Evolutionary conservation across 805 yeast species (phyloP).

Genomic region (Kodamaea hsintzibuensis): DNA sequence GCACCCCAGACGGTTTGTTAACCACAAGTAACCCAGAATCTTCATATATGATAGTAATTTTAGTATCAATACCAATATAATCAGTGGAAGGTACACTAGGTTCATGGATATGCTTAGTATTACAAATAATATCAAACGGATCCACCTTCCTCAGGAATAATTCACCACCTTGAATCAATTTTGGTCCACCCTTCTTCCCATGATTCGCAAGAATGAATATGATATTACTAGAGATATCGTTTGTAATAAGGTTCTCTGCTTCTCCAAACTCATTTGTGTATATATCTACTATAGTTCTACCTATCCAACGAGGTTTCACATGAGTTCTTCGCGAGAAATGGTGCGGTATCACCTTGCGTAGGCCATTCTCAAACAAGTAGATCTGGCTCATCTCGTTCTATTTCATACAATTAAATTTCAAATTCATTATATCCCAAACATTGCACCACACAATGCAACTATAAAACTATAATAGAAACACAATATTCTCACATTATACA

Average conservation of each 20-base stretch:
- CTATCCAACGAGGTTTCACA: constrained; percentile 42
- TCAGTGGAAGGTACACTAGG: constrained; percentile 33
- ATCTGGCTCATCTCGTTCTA: neutral
- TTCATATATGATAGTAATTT: constrained; percentile 31
- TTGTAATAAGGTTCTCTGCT: constrained; percentile 18
- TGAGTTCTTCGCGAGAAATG: constrained; percentile 30
- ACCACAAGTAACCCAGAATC: constrained; percentile 43
- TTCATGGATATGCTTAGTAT: constrained; percentile 47
- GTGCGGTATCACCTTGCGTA: constrained; percentile 40
- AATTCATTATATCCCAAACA: too few relatives aligned
- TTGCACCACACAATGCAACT: too few relatives aligned
- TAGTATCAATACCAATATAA: constrained; percentile 5
- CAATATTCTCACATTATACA: too few relatives aligned
- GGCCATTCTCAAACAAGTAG: constrained; percentile 24
- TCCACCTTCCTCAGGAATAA: constrained; percentile 9
- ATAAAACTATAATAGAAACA: too few relatives aligned
- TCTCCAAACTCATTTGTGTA: constrained; percentile 38
- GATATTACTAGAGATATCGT: constrained; percentile 24
- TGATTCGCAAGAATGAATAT: constrained; percentile 27
- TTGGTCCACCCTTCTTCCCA: constrained; percentile 20
- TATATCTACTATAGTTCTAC: constrained; percentile 31
- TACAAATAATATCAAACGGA: constrained; percentile 20
- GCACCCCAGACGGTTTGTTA: constrained; percentile 53
- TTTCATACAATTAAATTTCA: too few relatives aligned
- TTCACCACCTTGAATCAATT: constrained; percentile 22